Evolutionary conservation across 2,329 filamentous ascomycete genomes (phyloP).

Genomic region (Penicillium digitatum): DNA sequence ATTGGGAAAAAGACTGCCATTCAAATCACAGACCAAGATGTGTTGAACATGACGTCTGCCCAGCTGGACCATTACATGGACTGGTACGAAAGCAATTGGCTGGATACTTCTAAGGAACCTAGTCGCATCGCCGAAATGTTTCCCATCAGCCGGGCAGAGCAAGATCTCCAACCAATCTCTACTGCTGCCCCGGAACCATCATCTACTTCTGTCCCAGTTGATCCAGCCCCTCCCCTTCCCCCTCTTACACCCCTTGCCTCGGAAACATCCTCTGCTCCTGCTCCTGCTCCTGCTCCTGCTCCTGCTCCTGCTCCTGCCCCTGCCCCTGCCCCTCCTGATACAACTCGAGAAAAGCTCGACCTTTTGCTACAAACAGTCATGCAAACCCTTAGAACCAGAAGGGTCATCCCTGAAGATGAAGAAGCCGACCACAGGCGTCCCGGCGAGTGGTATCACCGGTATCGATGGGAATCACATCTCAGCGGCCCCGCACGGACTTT

Average conservation of each 20-base stretch:
- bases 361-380: slow-evolving; percentile 45
- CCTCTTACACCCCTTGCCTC: not conserved
- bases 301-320: too few relatives aligned
- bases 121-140: slow-evolving; percentile 44
- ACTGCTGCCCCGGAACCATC: slow-evolving; percentile 1
- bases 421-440: slow-evolving; percentile 37
- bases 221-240: not conserved
- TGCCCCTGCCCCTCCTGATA: slow-evolving; percentile 10
- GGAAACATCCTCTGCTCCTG: not conserved
- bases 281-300: slow-evolving; percentile 11
- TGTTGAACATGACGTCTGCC: slow-evolving; percentile 57
- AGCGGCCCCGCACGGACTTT: slow-evolving; percentile 46
- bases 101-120: slow-evolving; percentile 29
- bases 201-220: slow-evolving; percentile 2
- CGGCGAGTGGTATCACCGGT: slow-evolving; percentile 50
- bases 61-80: slow-evolving; percentile 73
- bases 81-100: slow-evolving; percentile 69
- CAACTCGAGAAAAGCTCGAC: slow-evolving; percentile 26
- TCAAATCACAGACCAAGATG: slow-evolving; percentile 57
- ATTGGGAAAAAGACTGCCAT: slow-evolving; percentile 49
- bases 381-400: slow-evolving; percentile 38
- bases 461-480: slow-evolving; percentile 48
- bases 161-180: slow-evolving; percentile 10
- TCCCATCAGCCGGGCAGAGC: slow-evolving; percentile 29
- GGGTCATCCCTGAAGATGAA: slow-evolving; percentile 36